A percentile compares a stretch with the other conserved stretches of the same genome.
These are phyloP conservation scores for Phylloporus rhodoxanthus DNA, from an alignment of 768 basidiomycete species.

Conservation along the genomic window DNA sequence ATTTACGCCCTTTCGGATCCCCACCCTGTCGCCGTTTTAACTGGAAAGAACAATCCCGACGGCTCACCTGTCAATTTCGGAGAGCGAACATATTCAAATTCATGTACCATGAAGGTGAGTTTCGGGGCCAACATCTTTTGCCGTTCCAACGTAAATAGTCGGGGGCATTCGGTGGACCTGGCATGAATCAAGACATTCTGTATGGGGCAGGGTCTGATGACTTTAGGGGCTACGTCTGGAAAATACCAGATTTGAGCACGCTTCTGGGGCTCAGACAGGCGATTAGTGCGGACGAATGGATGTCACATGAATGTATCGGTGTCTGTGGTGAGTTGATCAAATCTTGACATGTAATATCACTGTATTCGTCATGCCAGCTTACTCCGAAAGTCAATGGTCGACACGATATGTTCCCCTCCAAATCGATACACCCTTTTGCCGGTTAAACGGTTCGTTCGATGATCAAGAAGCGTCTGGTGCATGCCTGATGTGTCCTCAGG, in stretches of 20 bases:
- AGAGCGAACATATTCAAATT: conserved; percentile 59
- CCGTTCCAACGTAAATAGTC: conserved; percentile 40
- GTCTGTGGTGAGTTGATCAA: conserved; percentile 26
- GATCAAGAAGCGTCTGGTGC: background rate
- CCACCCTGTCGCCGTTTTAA: conserved; percentile 65
- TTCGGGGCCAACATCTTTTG: background rate
- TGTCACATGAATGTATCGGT: conserved; percentile 24
- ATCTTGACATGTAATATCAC: conserved; percentile 7
- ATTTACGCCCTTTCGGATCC: conserved; percentile 65
- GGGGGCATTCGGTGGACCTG: conserved; percentile 66
- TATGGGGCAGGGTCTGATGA: conserved; percentile 81
- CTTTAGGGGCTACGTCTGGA: conserved; percentile 76
- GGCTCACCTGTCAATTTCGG: conserved; percentile 43
- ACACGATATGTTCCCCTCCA: conserved; percentile 55
- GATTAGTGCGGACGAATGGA: conserved; percentile 45
- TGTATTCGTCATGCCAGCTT: conserved; percentile 34
- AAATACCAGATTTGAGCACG: conserved; percentile 47
- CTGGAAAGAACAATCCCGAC: conserved; percentile 49
- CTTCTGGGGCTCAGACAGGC: conserved; percentile 43
- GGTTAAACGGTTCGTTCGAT: conserved; percentile 47
- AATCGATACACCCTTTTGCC: conserved; percentile 56
- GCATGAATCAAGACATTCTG: conserved; percentile 47
- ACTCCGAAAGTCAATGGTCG: conserved; percentile 35
- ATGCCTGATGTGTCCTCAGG: conserved; percentile 33
- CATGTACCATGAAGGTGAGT: conserved; percentile 71